Evolutionary conservation across 2,329 filamentous ascomycete species (phyloP), one percentile per base, ranked within the genome.

Genomic region (Penicillium sp.): DNA sequence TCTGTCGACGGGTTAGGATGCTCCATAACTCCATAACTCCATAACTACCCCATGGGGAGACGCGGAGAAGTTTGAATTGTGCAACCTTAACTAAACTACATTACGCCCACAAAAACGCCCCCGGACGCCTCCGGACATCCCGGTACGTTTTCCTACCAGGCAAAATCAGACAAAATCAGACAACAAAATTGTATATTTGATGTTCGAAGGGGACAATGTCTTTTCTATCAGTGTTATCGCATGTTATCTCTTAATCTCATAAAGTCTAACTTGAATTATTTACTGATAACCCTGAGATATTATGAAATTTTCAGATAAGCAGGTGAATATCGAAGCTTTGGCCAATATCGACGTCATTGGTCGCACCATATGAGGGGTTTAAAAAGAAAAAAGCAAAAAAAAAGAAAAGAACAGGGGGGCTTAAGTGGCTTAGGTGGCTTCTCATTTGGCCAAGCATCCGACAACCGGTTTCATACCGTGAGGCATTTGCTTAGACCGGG

Each of bases 21-120:
- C n/a, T n/a, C n/a, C n/a, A n/a, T n/a, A n/a, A n/a, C 31, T 35
- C 31, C 12, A 16, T 16, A 16, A 35, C 11, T 17, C 16, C 8
- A 17, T 16, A n/a, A 33, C 25, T 53, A 41, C 50, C 50, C 50
- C 50, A 48, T 33, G 50, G 50, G 50, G 50, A 53, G 43, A 53
- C 42, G 43, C 28, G 43, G 43, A 53, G 50, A 41, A 46, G 25
- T 26, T 9, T 10, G 3, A 37, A 22, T 22, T 17, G 30, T 16
- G 19, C 26, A 52, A 38, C 33, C 50, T 52, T 52, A 52, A 46
- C 31, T 19, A 44, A 46, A 46, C 26, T 41, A 44, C 31, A 22
- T 25, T 43, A 31, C 30, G 46, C 46, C 45, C 9, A 25, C 16
- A 8, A 28, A 25, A 35, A 35, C 43, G 19, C 44, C 31, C n/a